These are phyloP conservation scores for Benincasa hispida DNA, from an alignment of 306 rosid species.

Conservation along the genomic window DNA sequence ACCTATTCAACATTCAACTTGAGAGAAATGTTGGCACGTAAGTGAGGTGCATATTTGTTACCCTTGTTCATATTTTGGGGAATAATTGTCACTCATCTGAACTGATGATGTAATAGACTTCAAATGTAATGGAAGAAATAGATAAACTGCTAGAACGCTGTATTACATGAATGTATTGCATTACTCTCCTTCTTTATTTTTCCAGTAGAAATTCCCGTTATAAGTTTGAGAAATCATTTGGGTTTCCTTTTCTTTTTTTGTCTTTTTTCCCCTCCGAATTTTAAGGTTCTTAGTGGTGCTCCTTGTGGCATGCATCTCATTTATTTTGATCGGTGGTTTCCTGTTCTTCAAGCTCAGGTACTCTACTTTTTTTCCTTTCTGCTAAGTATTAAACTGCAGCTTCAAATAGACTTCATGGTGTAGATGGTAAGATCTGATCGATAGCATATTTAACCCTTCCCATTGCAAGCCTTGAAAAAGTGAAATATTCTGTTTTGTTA, in stretches of 20 bases:
- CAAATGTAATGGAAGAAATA: neutral
- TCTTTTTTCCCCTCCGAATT: slow-evolving; percentile 12
- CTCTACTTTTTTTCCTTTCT: slow-evolving; percentile 16
- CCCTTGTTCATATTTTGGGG: slow-evolving; percentile 4
- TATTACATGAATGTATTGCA: neutral
- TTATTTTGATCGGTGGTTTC: slow-evolving; percentile 73
- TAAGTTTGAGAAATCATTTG: slow-evolving; percentile 7
- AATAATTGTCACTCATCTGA: neutral
- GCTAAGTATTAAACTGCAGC: slow-evolving; percentile 2
- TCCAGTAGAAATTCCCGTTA: neutral
- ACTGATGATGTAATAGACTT: neutral
- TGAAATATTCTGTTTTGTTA: neutral
- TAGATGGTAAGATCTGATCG: neutral
- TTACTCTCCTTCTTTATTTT: neutral
- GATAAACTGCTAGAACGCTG: neutral
- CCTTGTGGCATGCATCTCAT: slow-evolving; percentile 66
- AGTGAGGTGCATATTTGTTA: slow-evolving; percentile 22
- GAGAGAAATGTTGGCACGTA: slow-evolving; percentile 95
- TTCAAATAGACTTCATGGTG: neutral
- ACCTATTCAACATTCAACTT: slow-evolving; percentile 70
- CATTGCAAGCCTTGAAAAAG: neutral
- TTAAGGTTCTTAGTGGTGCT: slow-evolving; percentile 74
- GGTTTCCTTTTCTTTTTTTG: neutral
- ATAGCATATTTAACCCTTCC: neutral
- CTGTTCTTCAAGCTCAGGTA: slow-evolving; percentile 83